These are phyloP conservation scores for Verruconis gallopava DNA, from an alignment of 2,329 filamentous ascomycete species.

Conservation along the genomic window DNA sequence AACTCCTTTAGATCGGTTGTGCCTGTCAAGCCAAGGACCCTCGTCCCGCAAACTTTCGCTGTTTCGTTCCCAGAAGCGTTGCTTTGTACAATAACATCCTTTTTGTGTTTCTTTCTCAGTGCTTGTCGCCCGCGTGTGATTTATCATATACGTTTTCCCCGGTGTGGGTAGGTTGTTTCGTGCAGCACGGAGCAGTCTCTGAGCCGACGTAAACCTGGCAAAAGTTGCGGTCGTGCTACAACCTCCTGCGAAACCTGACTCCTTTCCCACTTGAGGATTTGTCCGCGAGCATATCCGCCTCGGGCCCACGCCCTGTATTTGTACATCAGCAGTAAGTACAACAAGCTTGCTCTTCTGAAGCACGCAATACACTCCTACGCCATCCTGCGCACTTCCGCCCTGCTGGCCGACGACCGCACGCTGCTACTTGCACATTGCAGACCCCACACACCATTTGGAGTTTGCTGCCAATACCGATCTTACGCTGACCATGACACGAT, in stretches of 20 bases:
- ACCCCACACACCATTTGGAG: slow-evolving; percentile 3
- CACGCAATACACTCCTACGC: too few species aligned
- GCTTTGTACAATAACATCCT: too few species aligned
- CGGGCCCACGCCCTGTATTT: slow-evolving; percentile 6
- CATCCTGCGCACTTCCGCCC: too few species aligned
- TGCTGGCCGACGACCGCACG: too few species aligned
- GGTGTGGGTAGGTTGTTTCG: not conserved
- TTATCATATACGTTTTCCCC: too few species aligned
- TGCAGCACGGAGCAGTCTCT: not conserved
- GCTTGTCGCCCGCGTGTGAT: too few species aligned
- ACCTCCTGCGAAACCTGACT: slow-evolving; percentile 1
- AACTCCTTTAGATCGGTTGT: too few species aligned
- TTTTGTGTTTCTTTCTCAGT: too few species aligned
- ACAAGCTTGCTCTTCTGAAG: not conserved
- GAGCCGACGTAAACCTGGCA: not conserved
- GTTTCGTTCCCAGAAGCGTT: too few species aligned
- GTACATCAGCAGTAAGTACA: slow-evolving; percentile 5
- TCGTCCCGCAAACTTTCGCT: too few species aligned
- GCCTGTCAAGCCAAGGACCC: too few species aligned
- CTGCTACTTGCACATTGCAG: not conserved
- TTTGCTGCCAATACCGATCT: not conserved
- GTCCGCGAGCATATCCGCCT: slow-evolving; percentile 3
- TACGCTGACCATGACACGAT: not conserved
- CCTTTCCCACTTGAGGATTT: not conserved
- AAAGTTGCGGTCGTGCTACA: not conserved